Conservation (phyloP, 2,329 filamentous ascomycete genomes). For the Nemania sp. region DNA sequence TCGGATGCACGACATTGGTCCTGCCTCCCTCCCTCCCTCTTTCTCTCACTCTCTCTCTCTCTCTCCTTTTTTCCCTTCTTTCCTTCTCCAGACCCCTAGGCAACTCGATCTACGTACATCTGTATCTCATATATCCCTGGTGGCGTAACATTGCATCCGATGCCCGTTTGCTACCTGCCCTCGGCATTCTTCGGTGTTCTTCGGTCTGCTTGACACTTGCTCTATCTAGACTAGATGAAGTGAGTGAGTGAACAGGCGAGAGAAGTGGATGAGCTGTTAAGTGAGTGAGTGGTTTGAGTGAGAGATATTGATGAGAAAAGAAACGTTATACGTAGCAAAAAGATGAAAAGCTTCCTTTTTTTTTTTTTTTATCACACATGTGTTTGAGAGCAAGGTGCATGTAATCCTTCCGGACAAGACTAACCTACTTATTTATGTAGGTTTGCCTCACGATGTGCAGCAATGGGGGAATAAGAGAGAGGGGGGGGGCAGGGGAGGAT, state of each 20-base stretch:
- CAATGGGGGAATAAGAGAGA: constrained; percentile 2
- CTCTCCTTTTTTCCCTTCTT: constrained; percentile 2
- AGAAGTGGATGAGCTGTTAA: too few species aligned
- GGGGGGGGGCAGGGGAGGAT: too few species aligned
- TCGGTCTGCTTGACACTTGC: constrained; percentile 9
- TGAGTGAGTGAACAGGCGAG: background rate
- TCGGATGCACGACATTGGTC: constrained; percentile 24
- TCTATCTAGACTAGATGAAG: background rate
- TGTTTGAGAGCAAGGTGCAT: constrained; percentile 7
- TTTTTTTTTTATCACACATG: background rate
- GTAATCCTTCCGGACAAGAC: background rate
- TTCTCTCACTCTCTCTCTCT: background rate
- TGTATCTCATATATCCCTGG: constrained; percentile 30
- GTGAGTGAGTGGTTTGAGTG: too few species aligned
- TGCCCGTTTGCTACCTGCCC: constrained; percentile 3
- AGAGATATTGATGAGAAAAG: background rate
- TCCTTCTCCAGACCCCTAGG: constrained; percentile 18
- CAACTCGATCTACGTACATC: constrained; percentile 31
- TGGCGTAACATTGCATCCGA: constrained; percentile 25
- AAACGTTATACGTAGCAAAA: background rate
- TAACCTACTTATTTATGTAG: too few species aligned
- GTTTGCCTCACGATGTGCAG: background rate
- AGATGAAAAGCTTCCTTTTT: too few species aligned
- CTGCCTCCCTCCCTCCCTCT: too few species aligned
- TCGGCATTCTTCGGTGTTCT: constrained; percentile 15